A percentile compares a stretch with the other conserved stretches of the same genome.
Conservation (phyloP, 2,329 filamentous ascomycete genomes). For the Colletotrichum echinochloae region DNA sequence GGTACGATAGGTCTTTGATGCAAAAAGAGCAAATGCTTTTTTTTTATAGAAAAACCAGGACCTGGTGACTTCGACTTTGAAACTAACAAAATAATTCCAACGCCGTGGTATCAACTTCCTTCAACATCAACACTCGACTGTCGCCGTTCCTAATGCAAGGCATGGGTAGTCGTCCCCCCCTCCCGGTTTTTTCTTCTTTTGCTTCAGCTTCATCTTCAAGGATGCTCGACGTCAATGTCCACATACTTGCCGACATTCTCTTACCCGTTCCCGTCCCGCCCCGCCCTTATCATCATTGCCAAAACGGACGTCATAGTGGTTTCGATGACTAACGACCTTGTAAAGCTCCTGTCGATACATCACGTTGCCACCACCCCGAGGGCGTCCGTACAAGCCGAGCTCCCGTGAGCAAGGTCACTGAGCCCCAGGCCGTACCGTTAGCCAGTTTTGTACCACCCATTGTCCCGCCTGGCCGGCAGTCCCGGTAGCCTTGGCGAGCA, state of each 20-base stretch:
- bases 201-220: background rate
- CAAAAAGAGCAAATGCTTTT: background rate
- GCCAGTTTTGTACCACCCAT: constrained; percentile 54
- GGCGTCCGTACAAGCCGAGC: background rate
- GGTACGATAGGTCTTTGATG: background rate
- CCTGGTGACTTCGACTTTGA: background rate
- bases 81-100: constrained; percentile 7
- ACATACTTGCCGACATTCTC: background rate
- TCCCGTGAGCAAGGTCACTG: constrained; percentile 8
- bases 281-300: background rate
- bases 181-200: background rate
- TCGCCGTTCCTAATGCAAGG: background rate
- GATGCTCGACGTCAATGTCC: background rate
- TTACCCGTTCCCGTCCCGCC: background rate
- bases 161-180: background rate
- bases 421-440: constrained; percentile 43
- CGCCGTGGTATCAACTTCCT: constrained; percentile 32
- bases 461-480: constrained; percentile 52
- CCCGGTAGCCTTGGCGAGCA: constrained; percentile 56
- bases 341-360: background rate
- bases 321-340: background rate
- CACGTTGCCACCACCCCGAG: background rate
- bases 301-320: background rate
- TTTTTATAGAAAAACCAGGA: no score
- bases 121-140: background rate